Evolutionary conservation across 164 flowering plant species (phyloP).

Genomic region (grape (Vitis vinifera)): ASM3070453v1 NC_081817.1:10310501-10311000

Average conservation of each 20-base stretch:
- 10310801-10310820: slow-evolving; percentile 9
- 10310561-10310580: no score
- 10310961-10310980: slow-evolving; percentile 78
- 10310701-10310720: slow-evolving; percentile 67
- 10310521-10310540: no score
- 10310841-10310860: slow-evolving; percentile 1
- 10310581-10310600: neutral
- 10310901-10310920: slow-evolving; percentile 10
- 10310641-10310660: slow-evolving; percentile 37
- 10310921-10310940: slow-evolving; percentile 22
- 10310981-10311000: slow-evolving; percentile 80
- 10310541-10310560: no score
- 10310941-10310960: slow-evolving; percentile 19
- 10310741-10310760: slow-evolving; percentile 80
- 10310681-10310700: slow-evolving; percentile 62
- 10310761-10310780: slow-evolving; percentile 82
- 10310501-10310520: no score
- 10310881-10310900: neutral
- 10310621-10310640: slow-evolving; percentile 16
- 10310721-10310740: slow-evolving; percentile 95
- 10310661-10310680: slow-evolving; percentile 48
- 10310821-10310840: slow-evolving; percentile 15
- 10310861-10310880: slow-evolving; percentile 19
- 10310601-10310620: slow-evolving; percentile 20
- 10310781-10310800: slow-evolving; percentile 48